Evolutionary conservation across 2,329 filamentous ascomycete genomes (phyloP).

Genomic region (Neofusicoccum cordaticola): DNA sequence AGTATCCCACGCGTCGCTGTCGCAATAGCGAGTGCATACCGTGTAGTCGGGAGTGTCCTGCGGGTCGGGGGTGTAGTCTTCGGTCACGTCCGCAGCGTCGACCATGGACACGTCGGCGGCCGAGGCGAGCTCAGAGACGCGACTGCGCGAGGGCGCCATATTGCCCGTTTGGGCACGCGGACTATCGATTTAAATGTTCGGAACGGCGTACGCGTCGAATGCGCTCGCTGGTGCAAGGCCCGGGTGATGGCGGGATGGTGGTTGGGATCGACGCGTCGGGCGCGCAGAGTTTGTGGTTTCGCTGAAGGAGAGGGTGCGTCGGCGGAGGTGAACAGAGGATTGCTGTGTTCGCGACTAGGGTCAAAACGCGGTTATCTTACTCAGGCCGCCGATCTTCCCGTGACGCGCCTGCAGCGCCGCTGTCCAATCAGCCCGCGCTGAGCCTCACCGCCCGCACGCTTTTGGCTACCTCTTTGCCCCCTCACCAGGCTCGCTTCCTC

Average conservation of each 20-base stretch:
- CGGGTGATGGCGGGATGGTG: conserved; percentile 5
- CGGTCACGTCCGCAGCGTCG: conserved; percentile 36
- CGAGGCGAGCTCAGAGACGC: conserved; percentile 30
- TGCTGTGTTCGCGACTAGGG: conserved; percentile 13
- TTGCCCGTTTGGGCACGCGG: conserved; percentile 25
- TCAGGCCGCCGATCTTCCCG: conserved; percentile 13
- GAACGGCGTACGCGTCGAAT: conserved; percentile 8
- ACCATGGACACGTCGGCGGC: conserved; percentile 39
- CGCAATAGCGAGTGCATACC: conserved; percentile 32
- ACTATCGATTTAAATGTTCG: conserved; percentile 8
- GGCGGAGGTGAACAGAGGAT: conserved; percentile 11
- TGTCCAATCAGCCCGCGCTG: background rate
- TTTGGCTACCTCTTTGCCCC: background rate
- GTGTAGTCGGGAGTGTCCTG: conserved; percentile 64
- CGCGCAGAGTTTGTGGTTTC: conserved; percentile 16
- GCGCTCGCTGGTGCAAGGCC: background rate
- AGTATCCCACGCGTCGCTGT: conserved; percentile 3
- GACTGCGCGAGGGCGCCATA: conserved; percentile 38
- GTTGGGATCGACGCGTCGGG: conserved; percentile 15
- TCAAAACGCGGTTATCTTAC: conserved; percentile 7
- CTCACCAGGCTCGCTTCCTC: conserved; percentile 13
- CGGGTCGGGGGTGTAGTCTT: conserved; percentile 40
- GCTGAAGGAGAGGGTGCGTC: conserved; percentile 12
- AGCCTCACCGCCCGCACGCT: conserved; percentile 7
- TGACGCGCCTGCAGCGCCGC: conserved; percentile 1